Percentiles rank a stretch among this genome's conserved stretches.
Conservation (phyloP, 768 basidiomycete species). For the Tephrocybe sp. region DNA sequence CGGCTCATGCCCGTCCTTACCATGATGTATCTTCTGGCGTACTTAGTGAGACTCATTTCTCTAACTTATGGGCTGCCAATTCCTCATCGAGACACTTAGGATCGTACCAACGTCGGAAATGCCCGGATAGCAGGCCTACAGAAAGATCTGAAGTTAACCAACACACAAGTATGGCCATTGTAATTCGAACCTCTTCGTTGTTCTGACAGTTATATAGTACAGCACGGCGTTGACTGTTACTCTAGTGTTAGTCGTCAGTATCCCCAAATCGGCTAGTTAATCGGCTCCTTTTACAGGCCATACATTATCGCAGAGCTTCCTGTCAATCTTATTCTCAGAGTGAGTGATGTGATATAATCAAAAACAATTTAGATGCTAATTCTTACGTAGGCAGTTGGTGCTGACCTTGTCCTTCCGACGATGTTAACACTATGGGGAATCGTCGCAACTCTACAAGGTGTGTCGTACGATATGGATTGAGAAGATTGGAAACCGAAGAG, state of each 20-base stretch:
- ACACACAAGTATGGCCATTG: slow-evolving; percentile 20
- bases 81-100: slow-evolving; percentile 17
- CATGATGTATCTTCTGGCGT: slow-evolving; percentile 38
- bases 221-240: slow-evolving; percentile 7
- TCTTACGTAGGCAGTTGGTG: slow-evolving; percentile 26
- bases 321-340: slow-evolving; percentile 40
- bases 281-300: slow-evolving; percentile 23
- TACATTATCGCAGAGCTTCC: slow-evolving; percentile 50
- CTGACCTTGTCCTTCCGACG: slow-evolving; percentile 40
- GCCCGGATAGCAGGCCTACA: slow-evolving; percentile 51
- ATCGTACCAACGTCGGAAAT: slow-evolving; percentile 39
- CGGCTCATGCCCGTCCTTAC: slow-evolving; percentile 35
- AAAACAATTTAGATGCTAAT: too few relatives aligned
- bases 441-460: slow-evolving; percentile 41
- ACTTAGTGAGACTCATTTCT: slow-evolving; percentile 28
- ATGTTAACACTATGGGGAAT: slow-evolving; percentile 47
- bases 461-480: not conserved
- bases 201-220: slow-evolving; percentile 32
- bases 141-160: slow-evolving; percentile 37
- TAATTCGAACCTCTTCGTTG: slow-evolving; percentile 28
- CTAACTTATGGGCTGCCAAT: not conserved
- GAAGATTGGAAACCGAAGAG: not conserved
- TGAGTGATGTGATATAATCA: too few relatives aligned
- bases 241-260: not conserved
- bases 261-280: too few relatives aligned